Conservation (phyloP, 345 rosid species). For the Gossypium herbaceum region DNA sequence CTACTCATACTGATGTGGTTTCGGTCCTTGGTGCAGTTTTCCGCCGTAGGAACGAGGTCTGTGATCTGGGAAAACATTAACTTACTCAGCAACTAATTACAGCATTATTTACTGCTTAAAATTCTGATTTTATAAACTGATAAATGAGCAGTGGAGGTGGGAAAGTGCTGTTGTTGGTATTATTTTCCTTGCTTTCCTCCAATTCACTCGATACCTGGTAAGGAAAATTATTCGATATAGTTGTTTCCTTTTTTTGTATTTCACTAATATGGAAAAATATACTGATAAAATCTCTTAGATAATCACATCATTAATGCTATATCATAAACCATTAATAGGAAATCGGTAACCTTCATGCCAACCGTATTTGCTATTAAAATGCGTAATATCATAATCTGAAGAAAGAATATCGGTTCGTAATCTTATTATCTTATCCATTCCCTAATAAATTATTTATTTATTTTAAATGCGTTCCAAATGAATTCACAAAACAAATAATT, state of each 20-base stretch:
- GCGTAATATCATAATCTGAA: no score
- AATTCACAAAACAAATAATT: no score
- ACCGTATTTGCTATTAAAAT: no score
- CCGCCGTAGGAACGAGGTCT: conserved; percentile 51
- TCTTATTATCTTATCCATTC: no score
- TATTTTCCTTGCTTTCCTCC: conserved; percentile 62
- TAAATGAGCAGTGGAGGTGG: conserved; percentile 66
- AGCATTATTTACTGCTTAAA: background rate
- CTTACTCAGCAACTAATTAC: background rate
- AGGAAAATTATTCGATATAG: conserved; percentile 7
- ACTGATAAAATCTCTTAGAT: no score
- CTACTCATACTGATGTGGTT: conserved; percentile 64
- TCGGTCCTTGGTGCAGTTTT: conserved; percentile 56
- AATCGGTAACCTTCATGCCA: no score
- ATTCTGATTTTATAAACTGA: background rate
- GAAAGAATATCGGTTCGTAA: no score
- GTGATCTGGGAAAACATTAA: background rate
- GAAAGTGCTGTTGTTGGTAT: conserved; percentile 62
- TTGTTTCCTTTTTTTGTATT: no score
- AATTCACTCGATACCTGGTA: conserved; percentile 61
- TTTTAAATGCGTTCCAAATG: no score
- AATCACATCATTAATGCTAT: no score
- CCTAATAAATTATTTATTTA: no score
- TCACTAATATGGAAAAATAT: background rate
- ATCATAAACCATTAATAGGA: no score